Evolutionary conservation across 768 basidiomycete species (phyloP).

Genomic region (Podaxis pistillaris): DNA sequence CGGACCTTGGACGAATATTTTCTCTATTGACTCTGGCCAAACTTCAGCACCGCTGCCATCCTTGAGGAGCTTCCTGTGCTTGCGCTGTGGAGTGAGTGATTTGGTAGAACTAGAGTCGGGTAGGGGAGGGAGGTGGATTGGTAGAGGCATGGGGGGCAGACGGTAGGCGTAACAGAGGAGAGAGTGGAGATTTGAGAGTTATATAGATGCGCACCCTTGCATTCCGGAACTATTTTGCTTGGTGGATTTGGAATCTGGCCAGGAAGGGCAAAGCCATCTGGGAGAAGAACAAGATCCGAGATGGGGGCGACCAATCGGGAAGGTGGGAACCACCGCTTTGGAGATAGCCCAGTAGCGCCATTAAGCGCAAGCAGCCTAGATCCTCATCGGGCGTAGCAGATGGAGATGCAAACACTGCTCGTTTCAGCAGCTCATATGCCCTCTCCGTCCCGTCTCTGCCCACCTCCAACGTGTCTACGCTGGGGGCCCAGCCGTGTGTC

Average conservation of each 20-base stretch:
- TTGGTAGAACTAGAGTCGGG: slow-evolving; percentile 24
- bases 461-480: neutral
- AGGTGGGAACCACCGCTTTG: slow-evolving; percentile 45
- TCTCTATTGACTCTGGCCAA: slow-evolving; percentile 79
- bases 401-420: slow-evolving; percentile 22
- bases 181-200: slow-evolving; percentile 23
- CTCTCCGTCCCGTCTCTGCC: neutral
- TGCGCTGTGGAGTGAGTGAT: slow-evolving; percentile 71
- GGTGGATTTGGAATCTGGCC: slow-evolving; percentile 21
- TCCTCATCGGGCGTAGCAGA: slow-evolving; percentile 22
- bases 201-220: slow-evolving; percentile 23
- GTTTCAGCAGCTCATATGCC: slow-evolving; percentile 17
- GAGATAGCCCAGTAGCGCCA: slow-evolving; percentile 33
- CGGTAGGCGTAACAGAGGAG: slow-evolving; percentile 21
- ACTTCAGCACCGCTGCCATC: slow-evolving; percentile 76
- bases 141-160: slow-evolving; percentile 17
- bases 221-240: slow-evolving; percentile 27
- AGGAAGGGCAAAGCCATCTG: slow-evolving; percentile 19
- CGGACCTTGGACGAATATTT: slow-evolving; percentile 72
- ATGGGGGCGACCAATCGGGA: slow-evolving; percentile 41
- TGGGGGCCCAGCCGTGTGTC: neutral
- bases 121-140: slow-evolving; percentile 27
- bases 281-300: slow-evolving; percentile 47
- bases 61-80: slow-evolving; percentile 83
- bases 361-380: slow-evolving; percentile 9